Conservation (phyloP, 331 rosid species). For the Erythrophleum ivorense region DNA sequence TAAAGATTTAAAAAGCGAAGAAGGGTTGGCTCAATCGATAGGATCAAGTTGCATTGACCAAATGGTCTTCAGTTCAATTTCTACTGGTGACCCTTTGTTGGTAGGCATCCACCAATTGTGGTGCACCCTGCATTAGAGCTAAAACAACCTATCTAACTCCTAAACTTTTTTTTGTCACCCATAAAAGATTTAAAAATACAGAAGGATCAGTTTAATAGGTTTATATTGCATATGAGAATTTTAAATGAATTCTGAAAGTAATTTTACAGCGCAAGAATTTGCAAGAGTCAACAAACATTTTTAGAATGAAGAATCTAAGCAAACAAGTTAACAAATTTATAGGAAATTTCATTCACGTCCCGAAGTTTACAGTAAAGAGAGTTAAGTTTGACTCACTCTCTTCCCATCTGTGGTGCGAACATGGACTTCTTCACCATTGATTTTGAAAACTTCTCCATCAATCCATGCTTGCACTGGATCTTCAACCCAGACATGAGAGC, state of each 20-base stretch:
- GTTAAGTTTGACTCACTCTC: constrained; percentile 48
- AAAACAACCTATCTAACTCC: background rate
- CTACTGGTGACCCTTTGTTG: background rate
- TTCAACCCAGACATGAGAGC: constrained; percentile 85
- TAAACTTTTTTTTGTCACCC: background rate
- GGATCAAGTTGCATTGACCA: background rate
- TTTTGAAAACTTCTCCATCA: constrained; percentile 70
- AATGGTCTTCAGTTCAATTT: background rate
- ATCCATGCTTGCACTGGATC: constrained; percentile 73
- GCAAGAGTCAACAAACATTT: background rate
- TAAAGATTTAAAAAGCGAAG: constrained; percentile 10
- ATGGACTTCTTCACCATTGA: constrained; percentile 65
- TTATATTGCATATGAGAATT: background rate
- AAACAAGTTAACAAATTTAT: background rate
- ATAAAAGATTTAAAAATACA: background rate
- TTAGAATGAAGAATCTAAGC: background rate
- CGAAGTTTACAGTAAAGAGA: background rate
- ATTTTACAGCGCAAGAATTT: background rate
- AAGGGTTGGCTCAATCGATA: background rate
- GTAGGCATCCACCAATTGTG: background rate
- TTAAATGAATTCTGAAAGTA: background rate
- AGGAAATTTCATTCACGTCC: background rate
- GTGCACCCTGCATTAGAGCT: background rate
- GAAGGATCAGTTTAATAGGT: background rate
- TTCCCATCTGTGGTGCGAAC: constrained; percentile 57